Base-by-base conservation (phyloP, 2,329 filamentous ascomycete genomes). In the Ascochyta koolunga region DNA sequence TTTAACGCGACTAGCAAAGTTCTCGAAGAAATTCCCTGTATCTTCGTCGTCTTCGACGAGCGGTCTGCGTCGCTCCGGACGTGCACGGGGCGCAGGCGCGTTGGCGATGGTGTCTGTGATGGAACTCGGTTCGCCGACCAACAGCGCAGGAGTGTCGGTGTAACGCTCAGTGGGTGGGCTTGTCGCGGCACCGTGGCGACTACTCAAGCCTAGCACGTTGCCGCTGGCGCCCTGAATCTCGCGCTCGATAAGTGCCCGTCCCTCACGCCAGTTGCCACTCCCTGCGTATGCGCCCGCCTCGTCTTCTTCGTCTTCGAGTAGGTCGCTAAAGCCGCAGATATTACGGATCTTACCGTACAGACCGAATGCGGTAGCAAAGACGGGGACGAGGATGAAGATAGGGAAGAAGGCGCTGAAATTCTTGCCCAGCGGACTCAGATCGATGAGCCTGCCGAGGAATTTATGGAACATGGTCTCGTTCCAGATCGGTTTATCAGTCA, bases 351-450 rank as follows among this genome's bases (percentile, higher is more conserved):
- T 88, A 35, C 91, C 89, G 71, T 99, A 99, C 0, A 98, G 79
- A 24, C 93, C 93, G 76, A 98, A 97, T 0, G 93, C 76, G 0
- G 91, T 93, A 3, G 93, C 93, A 21, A 86, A 83, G 2, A 97
- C 90, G 0, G 95, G 95, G 0, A 98, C 71, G 18, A 98, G 80
- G 27, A 99, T 87, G 61, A 98, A 87, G 7, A 93, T 85, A 0
- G 95, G 95, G 75, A 98, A 97, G 55, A 96, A 84, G 58, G 88
- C 87, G 61, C 95, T 91, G 71, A 98, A 97, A 71, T 90, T 90
- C 38, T 86, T 84, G 4, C 93, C 91, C 1, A 97, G 79, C 0
- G 88, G 85, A 0, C 92, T 97, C 15, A 97, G 81, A 67, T 93
- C 86, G 73, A 99, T 91, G 10, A 91, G 83, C 37, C 85, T 79